phyloP scores from a whole-genome alignment of 805 yeast genomes.

The Wickerhamiella galacta region DNA sequence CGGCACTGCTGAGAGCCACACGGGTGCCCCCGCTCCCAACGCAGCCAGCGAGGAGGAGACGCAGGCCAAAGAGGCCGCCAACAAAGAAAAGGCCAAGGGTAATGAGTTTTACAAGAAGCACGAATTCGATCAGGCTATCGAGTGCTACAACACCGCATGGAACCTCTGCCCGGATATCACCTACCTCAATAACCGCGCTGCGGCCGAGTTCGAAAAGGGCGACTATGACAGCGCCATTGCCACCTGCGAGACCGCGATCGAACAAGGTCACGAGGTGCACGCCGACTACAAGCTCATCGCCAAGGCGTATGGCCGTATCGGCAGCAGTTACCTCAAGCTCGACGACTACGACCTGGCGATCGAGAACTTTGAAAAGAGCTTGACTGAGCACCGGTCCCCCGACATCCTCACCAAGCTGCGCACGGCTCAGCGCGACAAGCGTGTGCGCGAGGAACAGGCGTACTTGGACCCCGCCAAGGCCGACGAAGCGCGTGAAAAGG shows the following conservation, averaged over 20 bases:
- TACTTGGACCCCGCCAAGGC: constrained; percentile 85
- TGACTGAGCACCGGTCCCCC: constrained; percentile 95
- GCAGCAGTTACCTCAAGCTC: constrained; percentile 61
- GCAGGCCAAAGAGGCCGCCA: constrained; percentile 23
- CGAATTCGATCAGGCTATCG: constrained; percentile 87
- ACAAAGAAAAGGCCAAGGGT: constrained; percentile 61
- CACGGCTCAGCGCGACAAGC: constrained; percentile 69
- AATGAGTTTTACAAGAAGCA: constrained; percentile 72
- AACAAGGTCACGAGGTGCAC: constrained; percentile 73
- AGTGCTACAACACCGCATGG: constrained; percentile 73
- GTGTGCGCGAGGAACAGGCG: constrained; percentile 56
- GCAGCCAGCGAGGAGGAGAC: constrained; percentile 19
- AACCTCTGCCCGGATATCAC: constrained; percentile 69
- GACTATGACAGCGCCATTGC: constrained; percentile 72
- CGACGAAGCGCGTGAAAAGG: constrained; percentile 84
- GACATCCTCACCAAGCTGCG: constrained; percentile 80
- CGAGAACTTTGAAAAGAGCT: constrained; percentile 67
- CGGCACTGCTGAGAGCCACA: constrained; percentile 16
- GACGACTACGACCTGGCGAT: constrained; percentile 60
- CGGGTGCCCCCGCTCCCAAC: constrained; percentile 24
- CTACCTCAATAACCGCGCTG: constrained; percentile 88
- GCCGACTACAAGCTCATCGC: constrained; percentile 87
- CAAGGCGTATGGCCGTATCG: constrained; percentile 84
- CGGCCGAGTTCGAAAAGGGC: constrained; percentile 94
- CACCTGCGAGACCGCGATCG: constrained; percentile 71